A percentile compares a stretch with the other conserved stretches of the same genome.
Conservation (phyloP, 805 yeast genomes). For the Wickerhamomyces ciferrii region DNA sequence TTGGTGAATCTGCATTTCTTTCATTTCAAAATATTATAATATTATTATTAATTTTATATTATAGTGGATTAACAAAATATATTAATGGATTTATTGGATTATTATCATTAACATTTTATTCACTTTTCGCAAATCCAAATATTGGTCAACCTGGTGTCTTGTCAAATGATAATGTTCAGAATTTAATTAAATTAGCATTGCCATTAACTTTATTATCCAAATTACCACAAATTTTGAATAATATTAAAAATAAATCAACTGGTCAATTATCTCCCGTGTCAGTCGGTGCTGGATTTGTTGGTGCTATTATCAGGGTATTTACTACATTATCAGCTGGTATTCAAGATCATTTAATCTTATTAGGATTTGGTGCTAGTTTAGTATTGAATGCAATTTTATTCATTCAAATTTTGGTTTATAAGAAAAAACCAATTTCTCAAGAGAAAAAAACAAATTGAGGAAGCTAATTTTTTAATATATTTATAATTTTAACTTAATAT, state of each 20-base stretch:
- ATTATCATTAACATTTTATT: conserved; percentile 10
- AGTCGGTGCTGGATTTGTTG: conserved; percentile 30
- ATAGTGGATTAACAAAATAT: conserved; percentile 8
- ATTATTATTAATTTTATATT: conserved; percentile 22
- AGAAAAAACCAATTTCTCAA: conserved; percentile 10
- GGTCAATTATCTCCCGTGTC: conserved; percentile 35
- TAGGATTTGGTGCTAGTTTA: conserved; percentile 26
- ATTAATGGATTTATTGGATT: conserved; percentile 16
- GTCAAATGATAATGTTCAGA: conserved; percentile 11
- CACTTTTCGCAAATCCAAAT: conserved; percentile 16
- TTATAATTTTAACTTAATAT: too few species aligned
- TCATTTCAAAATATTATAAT: conserved; percentile 30
- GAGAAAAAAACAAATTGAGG: conserved; percentile 11
- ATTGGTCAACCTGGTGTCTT: conserved; percentile 18
- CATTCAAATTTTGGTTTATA: conserved; percentile 28
- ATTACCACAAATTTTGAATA: conserved; percentile 36
- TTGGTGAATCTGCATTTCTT: conserved; percentile 32
- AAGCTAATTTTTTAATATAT: too few species aligned
- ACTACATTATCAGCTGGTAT: conserved; percentile 31
- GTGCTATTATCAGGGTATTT: conserved; percentile 33
- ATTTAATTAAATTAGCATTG: conserved; percentile 27
- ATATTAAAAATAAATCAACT: conserved; percentile 32
- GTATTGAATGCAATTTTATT: conserved; percentile 28
- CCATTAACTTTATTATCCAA: conserved; percentile 31
- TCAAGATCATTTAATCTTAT: conserved; percentile 26